Evolutionary conservation across 495 filamentous ascomycete species (phyloP).

Genomic region (Pseudoneurospora amorphoporcata): DNA sequence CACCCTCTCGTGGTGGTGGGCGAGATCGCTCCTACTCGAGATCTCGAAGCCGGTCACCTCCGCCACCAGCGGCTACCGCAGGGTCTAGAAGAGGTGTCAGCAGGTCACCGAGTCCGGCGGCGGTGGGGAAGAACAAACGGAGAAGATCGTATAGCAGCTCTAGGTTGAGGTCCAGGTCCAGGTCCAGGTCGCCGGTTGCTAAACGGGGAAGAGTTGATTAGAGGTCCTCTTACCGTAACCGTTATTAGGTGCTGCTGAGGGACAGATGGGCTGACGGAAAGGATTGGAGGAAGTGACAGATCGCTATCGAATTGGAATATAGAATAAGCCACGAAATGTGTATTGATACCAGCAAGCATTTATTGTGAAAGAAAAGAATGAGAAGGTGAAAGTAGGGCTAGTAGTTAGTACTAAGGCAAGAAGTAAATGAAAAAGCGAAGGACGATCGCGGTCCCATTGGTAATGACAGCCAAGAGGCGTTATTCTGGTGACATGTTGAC

Average conservation of each 20-base stretch:
- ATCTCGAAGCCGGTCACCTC: conserved; percentile 10
- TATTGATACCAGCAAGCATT: not conserved
- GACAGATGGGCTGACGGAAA: not conserved
- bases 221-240: not conserved
- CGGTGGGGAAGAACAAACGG: conserved; percentile 8
- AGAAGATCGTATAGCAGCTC: conserved; percentile 21
- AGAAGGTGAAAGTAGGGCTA: not conserved
- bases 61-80: not conserved
- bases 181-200: conserved; percentile 1
- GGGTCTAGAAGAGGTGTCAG: conserved; percentile 10
- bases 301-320: not conserved
- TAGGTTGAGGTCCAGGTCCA: conserved; percentile 8
- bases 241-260: not conserved
- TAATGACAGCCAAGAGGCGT: not conserved
- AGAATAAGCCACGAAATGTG: not conserved
- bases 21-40: not conserved
- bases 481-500: not conserved
- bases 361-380: not conserved
- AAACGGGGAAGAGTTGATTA: conserved; percentile 5
- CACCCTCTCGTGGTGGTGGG: not conserved
- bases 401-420: not conserved
- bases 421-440: not conserved
- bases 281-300: not conserved
- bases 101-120: conserved; percentile 10
- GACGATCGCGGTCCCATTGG: not conserved